Conservation (phyloP, 2,329 filamentous ascomycete species). For the Ophiocordyceps camponoti-floridani region DNA sequence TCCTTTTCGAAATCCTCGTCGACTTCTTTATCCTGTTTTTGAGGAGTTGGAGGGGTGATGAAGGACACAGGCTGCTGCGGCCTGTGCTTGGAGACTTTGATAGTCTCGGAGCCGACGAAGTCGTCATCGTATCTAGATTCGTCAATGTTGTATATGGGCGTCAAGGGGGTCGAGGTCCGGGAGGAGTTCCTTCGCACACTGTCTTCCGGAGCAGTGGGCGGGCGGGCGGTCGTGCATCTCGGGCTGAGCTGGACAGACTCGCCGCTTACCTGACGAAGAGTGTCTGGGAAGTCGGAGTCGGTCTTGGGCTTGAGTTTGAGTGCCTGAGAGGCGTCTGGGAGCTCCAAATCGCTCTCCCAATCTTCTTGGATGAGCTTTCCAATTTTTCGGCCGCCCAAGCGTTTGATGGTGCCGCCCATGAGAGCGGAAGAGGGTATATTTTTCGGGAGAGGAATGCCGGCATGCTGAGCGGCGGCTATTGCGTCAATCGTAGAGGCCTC, state of each 20-base stretch:
- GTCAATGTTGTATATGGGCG: conserved; percentile 38
- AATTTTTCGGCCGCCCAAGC: conserved; percentile 59
- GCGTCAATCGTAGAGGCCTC: conserved; percentile 70
- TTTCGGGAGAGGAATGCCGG: conserved; percentile 77
- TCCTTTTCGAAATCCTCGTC: conserved; percentile 57
- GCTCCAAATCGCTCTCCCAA: conserved; percentile 63
- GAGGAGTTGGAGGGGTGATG: conserved; percentile 36
- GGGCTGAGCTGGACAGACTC: conserved; percentile 36
- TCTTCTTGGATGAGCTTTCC: conserved; percentile 61
- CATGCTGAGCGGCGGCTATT: conserved; percentile 70
- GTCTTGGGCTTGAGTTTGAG: conserved; percentile 49
- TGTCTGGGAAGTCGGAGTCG: conserved; percentile 45
- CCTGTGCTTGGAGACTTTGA: conserved; percentile 46
- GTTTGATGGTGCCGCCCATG: conserved; percentile 82
- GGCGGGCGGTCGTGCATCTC: conserved; percentile 14
- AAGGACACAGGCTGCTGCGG: conserved; percentile 31
- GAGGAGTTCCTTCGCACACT: conserved; percentile 13
- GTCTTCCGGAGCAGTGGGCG: conserved; percentile 6
- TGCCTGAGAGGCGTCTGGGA: conserved; percentile 39
- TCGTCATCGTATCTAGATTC: conserved; percentile 45
- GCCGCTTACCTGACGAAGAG: conserved; percentile 46
- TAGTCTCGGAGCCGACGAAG: conserved; percentile 47
- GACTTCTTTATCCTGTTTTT: conserved; percentile 20
- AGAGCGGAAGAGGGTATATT: conserved; percentile 80
- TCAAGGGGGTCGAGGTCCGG: conserved; percentile 16